Evolutionary conservation across 2,329 filamentous ascomycete genomes (phyloP).

Genomic region (Geosmithia flava): DNA sequence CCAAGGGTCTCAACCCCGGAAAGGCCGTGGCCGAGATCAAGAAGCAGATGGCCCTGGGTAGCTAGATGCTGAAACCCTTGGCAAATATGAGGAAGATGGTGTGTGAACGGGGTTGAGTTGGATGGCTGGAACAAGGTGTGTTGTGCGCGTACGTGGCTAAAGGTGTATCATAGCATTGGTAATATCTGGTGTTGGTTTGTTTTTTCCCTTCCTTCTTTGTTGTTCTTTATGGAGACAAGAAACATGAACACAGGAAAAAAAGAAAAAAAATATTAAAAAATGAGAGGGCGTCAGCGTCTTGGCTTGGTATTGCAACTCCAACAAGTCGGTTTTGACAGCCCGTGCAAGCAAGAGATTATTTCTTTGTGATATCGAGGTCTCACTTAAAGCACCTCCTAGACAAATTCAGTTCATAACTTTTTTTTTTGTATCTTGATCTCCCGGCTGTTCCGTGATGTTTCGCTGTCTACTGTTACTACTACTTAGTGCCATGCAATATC

Average conservation of each 20-base stretch:
- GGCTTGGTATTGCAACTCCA: neutral
- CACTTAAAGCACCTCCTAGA: neutral
- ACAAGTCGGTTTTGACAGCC: neutral
- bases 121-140: constrained; percentile 19
- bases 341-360: neutral
- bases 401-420: neutral
- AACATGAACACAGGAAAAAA: neutral
- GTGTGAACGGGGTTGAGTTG: too few relatives aligned
- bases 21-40: constrained; percentile 96
- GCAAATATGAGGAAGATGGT: neutral
- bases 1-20: constrained; percentile 95
- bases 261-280: neutral
- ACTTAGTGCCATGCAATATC: too few relatives aligned
- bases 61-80: neutral
- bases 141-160: constrained; percentile 3
- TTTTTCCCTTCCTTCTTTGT: neutral
- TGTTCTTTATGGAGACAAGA: neutral
- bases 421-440: neutral
- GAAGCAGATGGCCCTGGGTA: constrained; percentile 67
- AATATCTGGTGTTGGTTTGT: neutral
- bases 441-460: neutral
- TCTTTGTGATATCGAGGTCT: neutral
- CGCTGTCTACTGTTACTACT: too few relatives aligned
- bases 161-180: neutral
- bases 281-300: too few relatives aligned